phyloP scores from a whole-genome alignment of 768 basidiomycete species.

The Scleroderma citrinum region DNA sequence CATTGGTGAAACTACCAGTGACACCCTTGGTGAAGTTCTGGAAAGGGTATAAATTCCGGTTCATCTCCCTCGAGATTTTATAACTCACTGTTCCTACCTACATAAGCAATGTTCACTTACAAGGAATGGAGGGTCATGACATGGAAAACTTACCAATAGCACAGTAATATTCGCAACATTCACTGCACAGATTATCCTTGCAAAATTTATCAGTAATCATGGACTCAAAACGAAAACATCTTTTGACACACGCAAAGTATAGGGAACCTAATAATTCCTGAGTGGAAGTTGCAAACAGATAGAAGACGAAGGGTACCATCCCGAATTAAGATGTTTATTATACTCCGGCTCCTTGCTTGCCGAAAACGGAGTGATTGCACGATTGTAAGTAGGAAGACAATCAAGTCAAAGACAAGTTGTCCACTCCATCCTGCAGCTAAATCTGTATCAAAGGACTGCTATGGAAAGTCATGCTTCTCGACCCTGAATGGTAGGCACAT shows the following conservation, averaged over 20 bases:
- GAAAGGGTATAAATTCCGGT: too few relatives aligned
- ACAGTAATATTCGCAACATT: constrained; percentile 8
- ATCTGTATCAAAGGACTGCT: constrained; percentile 4
- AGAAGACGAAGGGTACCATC: constrained; percentile 4
- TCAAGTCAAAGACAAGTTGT: constrained; percentile 15
- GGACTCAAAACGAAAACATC: background rate
- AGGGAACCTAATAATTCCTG: constrained; percentile 6
- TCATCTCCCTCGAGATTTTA: too few relatives aligned
- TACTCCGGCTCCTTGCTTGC: background rate
- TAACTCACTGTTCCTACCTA: too few relatives aligned
- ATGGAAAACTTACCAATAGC: constrained; percentile 7
- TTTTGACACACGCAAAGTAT: constrained; percentile 13
- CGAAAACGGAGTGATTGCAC: constrained; percentile 8
- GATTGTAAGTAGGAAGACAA: constrained; percentile 18
- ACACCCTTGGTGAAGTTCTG: too few relatives aligned
- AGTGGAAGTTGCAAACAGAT: background rate
- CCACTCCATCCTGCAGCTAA: constrained; percentile 5
- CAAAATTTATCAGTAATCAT: background rate
- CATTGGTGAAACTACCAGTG: too few relatives aligned
- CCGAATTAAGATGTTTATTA: constrained; percentile 11
- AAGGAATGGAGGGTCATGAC: too few relatives aligned
- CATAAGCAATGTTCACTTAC: too few relatives aligned
- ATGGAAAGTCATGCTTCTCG: too few relatives aligned
- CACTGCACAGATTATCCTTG: constrained; percentile 9
- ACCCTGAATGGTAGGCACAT: background rate